Conservation (phyloP, 83 land plant species). For the Diphasiastrum complanatum region DNA sequence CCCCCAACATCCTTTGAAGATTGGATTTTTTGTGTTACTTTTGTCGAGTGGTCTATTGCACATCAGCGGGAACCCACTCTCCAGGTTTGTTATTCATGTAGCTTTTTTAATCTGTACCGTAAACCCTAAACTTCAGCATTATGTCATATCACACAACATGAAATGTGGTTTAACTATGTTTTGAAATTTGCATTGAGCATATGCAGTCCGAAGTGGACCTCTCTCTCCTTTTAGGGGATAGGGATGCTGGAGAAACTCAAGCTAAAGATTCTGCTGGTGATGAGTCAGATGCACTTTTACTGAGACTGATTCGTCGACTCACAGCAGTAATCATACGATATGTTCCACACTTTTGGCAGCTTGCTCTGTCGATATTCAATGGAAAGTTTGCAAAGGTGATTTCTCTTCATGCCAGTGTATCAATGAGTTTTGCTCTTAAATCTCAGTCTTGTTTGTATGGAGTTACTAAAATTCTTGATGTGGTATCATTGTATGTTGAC, state of each 20-base stretch:
- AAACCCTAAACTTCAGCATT: too few relatives aligned
- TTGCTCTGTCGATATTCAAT: conserved; percentile 78
- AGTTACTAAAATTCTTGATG: neutral
- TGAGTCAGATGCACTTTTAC: conserved; percentile 75
- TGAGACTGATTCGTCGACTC: conserved; percentile 68
- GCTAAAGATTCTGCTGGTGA: conserved; percentile 45
- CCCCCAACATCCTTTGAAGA: too few relatives aligned
- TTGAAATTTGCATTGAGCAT: conserved; percentile 6
- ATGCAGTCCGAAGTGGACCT: conserved; percentile 52
- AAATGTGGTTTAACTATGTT: too few relatives aligned
- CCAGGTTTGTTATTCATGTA: neutral
- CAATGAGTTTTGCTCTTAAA: neutral
- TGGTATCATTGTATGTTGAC: too few relatives aligned
- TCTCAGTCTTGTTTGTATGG: neutral
- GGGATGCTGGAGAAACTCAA: conserved; percentile 34
- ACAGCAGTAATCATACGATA: conserved; percentile 74
- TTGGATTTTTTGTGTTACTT: neutral
- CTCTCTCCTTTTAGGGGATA: conserved; percentile 37
- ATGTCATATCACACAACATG: too few relatives aligned
- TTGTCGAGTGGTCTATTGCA: neutral
- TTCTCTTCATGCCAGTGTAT: neutral
- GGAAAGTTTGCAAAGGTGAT: conserved; percentile 95
- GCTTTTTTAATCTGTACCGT: too few relatives aligned
- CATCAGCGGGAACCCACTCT: too few relatives aligned
- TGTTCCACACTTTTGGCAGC: conserved; percentile 87